Percentiles rank a stretch among this genome's conserved stretches.
Evolutionary conservation across 148 eudicot genomes (phyloP).

Genomic region (Limonium bicolor): DNA sequence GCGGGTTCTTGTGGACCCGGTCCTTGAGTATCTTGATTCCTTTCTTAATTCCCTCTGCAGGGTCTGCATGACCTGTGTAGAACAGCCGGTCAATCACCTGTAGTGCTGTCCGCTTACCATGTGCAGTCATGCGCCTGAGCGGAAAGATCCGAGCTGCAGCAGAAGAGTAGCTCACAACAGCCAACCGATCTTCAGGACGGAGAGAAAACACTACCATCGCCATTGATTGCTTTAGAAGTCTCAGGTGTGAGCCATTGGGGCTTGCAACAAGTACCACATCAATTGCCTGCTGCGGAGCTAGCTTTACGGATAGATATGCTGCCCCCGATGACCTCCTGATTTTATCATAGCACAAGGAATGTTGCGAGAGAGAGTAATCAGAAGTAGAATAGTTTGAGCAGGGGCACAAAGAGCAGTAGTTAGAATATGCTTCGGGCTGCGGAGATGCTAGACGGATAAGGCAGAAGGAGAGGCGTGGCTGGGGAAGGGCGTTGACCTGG

Average conservation of each 20-base stretch:
- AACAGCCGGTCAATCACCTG: slow-evolving; percentile 73
- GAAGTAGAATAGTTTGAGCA: slow-evolving; percentile 10
- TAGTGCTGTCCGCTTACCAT: slow-evolving; percentile 70
- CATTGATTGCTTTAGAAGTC: slow-evolving; percentile 82
- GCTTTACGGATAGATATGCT: slow-evolving; percentile 34
- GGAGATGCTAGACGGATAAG: slow-evolving; percentile 19
- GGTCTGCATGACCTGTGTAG: slow-evolving; percentile 62
- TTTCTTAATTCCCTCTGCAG: slow-evolving; percentile 62
- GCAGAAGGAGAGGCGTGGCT: slow-evolving; percentile 46
- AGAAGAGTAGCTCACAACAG: slow-evolving; percentile 79
- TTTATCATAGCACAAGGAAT: slow-evolving; percentile 16
- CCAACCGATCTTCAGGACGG: slow-evolving; percentile 60
- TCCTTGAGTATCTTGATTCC: slow-evolving; percentile 62
- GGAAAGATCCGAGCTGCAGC: slow-evolving; percentile 73
- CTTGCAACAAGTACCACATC: slow-evolving; percentile 77
- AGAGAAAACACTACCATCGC: slow-evolving; percentile 55
- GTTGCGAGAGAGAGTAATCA: slow-evolving; percentile 8
- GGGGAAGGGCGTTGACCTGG: slow-evolving; percentile 15
- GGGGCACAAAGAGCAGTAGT: slow-evolving; percentile 21
- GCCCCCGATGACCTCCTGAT: slow-evolving; percentile 20
- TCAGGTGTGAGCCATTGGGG: slow-evolving; percentile 75
- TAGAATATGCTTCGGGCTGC: slow-evolving; percentile 18
- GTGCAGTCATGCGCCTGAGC: slow-evolving; percentile 66
- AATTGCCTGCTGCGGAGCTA: slow-evolving; percentile 48
- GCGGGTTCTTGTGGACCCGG: slow-evolving; percentile 53